These are phyloP conservation scores for Teunomyces barrocoloradensis DNA, from an alignment of 805 yeast species.

Conservation along the genomic window DNA sequence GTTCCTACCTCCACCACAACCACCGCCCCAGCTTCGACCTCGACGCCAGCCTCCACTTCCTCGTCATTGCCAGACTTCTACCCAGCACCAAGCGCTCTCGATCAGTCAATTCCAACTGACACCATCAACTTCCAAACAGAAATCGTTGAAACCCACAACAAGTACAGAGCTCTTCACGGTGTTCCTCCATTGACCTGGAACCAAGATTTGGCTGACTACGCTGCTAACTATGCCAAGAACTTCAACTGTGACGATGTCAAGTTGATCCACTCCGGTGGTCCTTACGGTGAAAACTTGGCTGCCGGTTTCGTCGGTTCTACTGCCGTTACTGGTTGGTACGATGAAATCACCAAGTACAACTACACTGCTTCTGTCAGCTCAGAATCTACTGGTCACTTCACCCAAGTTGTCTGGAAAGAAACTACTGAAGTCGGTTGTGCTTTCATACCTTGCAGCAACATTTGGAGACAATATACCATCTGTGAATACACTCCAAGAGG, in stretches of 20 bases:
- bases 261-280: conserved; percentile 61
- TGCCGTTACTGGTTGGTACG: conserved; percentile 73
- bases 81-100: conserved; percentile 7
- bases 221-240: conserved; percentile 40
- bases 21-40: conserved; percentile 3
- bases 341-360: conserved; percentile 57
- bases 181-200: conserved; percentile 34
- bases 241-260: conserved; percentile 58
- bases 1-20: conserved; percentile 14
- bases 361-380: conserved; percentile 51
- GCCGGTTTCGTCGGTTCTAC: conserved; percentile 52
- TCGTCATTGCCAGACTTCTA: conserved; percentile 6
- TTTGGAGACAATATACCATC: conserved; percentile 60
- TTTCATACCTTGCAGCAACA: conserved; percentile 42
- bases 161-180: conserved; percentile 32
- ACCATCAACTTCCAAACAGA: conserved; percentile 19
- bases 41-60: conserved; percentile 8
- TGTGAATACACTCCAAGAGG: conserved; percentile 67
- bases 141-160: conserved; percentile 36
- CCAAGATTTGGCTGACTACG: conserved; percentile 27
- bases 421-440: conserved; percentile 69
- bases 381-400: conserved; percentile 69
- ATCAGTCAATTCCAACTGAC: conserved; percentile 10
- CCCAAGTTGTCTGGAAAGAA: conserved; percentile 70
- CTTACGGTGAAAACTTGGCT: conserved; percentile 78